Percentiles rank a stretch among this genome's conserved stretches.
Conservation (phyloP, 768 basidiomycete species). For the Trametes coccinea region DNA sequence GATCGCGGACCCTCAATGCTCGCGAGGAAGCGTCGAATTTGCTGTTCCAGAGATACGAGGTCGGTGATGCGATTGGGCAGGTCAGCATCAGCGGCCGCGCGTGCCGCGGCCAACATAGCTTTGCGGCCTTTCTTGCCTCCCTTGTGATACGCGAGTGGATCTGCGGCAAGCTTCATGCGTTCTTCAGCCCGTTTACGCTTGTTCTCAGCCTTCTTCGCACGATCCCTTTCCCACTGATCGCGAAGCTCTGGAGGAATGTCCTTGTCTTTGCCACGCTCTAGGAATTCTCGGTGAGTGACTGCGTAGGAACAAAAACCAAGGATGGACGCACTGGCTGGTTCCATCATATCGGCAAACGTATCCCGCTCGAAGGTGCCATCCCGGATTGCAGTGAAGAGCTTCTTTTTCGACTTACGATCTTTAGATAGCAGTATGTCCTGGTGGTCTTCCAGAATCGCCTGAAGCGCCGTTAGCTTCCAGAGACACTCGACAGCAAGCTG, state of each 20-base stretch:
- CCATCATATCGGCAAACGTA: conserved; percentile 32
- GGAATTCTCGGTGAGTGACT: conserved; percentile 20
- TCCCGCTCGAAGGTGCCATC: conserved; percentile 50
- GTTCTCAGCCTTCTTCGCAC: conserved; percentile 75
- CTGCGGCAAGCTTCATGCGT: conserved; percentile 56
- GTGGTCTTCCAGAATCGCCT: conserved; percentile 67
- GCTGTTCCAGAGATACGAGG: conserved; percentile 63
- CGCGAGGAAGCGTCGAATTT: conserved; percentile 69
- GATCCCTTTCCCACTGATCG: conserved; percentile 79
- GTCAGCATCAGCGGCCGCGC: conserved; percentile 47
- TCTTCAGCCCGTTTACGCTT: conserved; percentile 64
- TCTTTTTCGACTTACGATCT: conserved; percentile 52
- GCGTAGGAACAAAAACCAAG: neutral
- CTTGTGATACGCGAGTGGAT: conserved; percentile 62
- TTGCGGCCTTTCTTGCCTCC: conserved; percentile 71
- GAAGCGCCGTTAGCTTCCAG: neutral
- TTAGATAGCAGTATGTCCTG: conserved; percentile 45
- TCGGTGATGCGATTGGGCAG: conserved; percentile 57
- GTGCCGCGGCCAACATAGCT: conserved; percentile 59
- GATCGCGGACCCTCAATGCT: conserved; percentile 50
- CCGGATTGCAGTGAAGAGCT: conserved; percentile 58
- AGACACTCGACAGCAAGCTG: neutral
- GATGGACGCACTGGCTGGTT: conserved; percentile 51
- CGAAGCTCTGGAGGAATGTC: conserved; percentile 58
- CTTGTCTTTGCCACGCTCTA: conserved; percentile 52